Conservation (phyloP, 805 yeast genomes). For the Nematodospora valgi region DNA sequence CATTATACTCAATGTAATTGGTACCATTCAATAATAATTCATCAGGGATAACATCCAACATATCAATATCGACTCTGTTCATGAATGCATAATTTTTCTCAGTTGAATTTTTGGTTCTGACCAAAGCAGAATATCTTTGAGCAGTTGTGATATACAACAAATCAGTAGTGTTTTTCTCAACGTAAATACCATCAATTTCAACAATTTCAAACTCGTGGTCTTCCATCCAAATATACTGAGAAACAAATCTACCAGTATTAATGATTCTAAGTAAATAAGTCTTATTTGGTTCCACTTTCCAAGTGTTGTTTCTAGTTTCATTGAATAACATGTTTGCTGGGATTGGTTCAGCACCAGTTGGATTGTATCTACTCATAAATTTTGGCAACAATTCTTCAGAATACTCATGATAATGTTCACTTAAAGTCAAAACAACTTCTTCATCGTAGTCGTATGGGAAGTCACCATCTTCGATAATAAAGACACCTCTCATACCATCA, state of each 20-base stretch:
- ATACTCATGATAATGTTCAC: slow-evolving; percentile 63
- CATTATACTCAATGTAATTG: slow-evolving; percentile 52
- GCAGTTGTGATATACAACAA: slow-evolving; percentile 70
- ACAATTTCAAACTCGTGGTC: slow-evolving; percentile 40
- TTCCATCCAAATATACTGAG: slow-evolving; percentile 48
- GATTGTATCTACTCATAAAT: slow-evolving; percentile 65
- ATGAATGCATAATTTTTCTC: slow-evolving; percentile 56
- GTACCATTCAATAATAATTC: slow-evolving; percentile 53
- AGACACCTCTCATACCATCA: slow-evolving; percentile 84
- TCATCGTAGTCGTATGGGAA: slow-evolving; percentile 60
- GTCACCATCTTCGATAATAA: slow-evolving; percentile 67
- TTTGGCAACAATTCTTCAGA: slow-evolving; percentile 43
- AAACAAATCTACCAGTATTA: slow-evolving; percentile 69
- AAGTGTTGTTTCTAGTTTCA: slow-evolving; percentile 56
- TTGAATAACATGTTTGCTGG: slow-evolving; percentile 66
- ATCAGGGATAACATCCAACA: slow-evolving; percentile 67
- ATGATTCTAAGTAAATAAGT: slow-evolving; percentile 64
- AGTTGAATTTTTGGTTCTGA: slow-evolving; percentile 49
- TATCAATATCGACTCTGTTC: slow-evolving; percentile 57
- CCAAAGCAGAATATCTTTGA: slow-evolving; percentile 71
- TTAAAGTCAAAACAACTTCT: slow-evolving; percentile 52
- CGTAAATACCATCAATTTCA: slow-evolving; percentile 50
- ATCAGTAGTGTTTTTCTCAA: slow-evolving; percentile 53
- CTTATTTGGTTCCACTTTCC: slow-evolving; percentile 54
- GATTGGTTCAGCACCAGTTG: slow-evolving; percentile 83